A percentile compares a stretch with the other conserved stretches of the same genome.
phyloP scores from a whole-genome alignment of 2,329 filamentous ascomycete genomes.

The Penicillium sp. region DNA sequence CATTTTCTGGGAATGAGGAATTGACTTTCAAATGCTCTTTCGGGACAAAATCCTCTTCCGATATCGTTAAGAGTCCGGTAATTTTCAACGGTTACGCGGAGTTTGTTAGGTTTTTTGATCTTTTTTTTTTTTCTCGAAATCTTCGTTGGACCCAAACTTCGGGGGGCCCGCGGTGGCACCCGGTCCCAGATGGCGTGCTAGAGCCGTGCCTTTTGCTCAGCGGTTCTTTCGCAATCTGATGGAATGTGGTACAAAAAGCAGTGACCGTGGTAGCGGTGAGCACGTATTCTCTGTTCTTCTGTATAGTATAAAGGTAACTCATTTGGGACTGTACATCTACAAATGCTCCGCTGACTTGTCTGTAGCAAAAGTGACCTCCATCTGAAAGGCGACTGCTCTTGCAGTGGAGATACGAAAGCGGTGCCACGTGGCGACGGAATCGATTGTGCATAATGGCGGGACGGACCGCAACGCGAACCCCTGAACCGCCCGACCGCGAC shows the following conservation, averaged over 20 bases:
- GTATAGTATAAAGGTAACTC: too few relatives aligned
- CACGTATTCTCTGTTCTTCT: background rate
- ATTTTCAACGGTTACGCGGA: background rate
- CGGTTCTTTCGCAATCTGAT: constrained; percentile 21
- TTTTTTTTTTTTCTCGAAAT: background rate
- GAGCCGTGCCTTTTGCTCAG: constrained; percentile 15
- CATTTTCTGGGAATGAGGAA: background rate
- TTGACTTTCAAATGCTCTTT: background rate
- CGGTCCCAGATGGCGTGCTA: constrained; percentile 26
- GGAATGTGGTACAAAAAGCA: constrained; percentile 27
- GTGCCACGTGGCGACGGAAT: too few relatives aligned
- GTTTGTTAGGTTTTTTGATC: background rate
- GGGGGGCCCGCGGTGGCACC: constrained; percentile 9
- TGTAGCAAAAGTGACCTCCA: too few relatives aligned
- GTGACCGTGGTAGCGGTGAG: constrained; percentile 23
- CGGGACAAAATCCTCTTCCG: background rate
- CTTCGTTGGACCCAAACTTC: constrained; percentile 12
- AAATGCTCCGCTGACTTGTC: too few relatives aligned
- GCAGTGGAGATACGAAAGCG: too few relatives aligned
- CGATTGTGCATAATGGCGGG: too few relatives aligned
- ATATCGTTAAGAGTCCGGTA: background rate
- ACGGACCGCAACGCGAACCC: too few relatives aligned
- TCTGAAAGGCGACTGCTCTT: too few relatives aligned
- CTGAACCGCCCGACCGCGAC: too few relatives aligned
- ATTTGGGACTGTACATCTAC: too few relatives aligned